phyloP scores from a whole-genome alignment of 2,329 filamentous ascomycete genomes.

The Cyanodermella asteris region DNA sequence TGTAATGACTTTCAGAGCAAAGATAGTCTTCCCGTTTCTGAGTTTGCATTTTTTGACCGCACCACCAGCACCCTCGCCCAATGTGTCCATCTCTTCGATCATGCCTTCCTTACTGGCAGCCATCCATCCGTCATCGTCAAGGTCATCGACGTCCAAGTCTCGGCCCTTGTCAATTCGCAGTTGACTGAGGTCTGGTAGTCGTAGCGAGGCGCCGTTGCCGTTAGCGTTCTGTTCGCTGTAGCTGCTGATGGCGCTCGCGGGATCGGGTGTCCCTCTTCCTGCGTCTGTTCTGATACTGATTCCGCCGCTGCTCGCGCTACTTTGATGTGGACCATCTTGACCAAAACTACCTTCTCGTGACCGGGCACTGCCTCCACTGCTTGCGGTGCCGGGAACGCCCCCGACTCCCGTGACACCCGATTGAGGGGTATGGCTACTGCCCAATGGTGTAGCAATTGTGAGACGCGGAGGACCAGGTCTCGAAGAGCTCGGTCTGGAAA shows the following conservation, averaged over 20 bases:
- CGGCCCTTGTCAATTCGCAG: conserved; percentile 62
- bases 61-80: conserved; percentile 88
- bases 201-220: conserved; percentile 55
- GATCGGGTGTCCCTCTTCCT: conserved; percentile 54
- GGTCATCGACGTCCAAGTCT: conserved; percentile 72
- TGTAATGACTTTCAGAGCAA: conserved; percentile 96
- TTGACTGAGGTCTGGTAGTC: conserved; percentile 60
- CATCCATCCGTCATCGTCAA: conserved; percentile 89
- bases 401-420: conserved; percentile 37
- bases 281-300: conserved; percentile 55
- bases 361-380: conserved; percentile 60
- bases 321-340: conserved; percentile 49
- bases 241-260: conserved; percentile 69
- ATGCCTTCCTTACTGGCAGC: conserved; percentile 76
- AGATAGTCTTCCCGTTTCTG: conserved; percentile 79
- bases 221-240: conserved; percentile 49
- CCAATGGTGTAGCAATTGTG: conserved; percentile 73
- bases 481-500: conserved; percentile 17
- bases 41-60: conserved; percentile 82
- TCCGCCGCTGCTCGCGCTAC: conserved; percentile 67
- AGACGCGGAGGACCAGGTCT: conserved; percentile 56
- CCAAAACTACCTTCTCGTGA: conserved; percentile 74
- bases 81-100: conserved; percentile 67
- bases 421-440: conserved; percentile 50
- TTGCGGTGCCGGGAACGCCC: conserved; percentile 42